These are phyloP conservation scores for Hypoxylon sp. DNA, from an alignment of 2,329 filamentous ascomycete genomes.

Conservation along the genomic window DNA sequence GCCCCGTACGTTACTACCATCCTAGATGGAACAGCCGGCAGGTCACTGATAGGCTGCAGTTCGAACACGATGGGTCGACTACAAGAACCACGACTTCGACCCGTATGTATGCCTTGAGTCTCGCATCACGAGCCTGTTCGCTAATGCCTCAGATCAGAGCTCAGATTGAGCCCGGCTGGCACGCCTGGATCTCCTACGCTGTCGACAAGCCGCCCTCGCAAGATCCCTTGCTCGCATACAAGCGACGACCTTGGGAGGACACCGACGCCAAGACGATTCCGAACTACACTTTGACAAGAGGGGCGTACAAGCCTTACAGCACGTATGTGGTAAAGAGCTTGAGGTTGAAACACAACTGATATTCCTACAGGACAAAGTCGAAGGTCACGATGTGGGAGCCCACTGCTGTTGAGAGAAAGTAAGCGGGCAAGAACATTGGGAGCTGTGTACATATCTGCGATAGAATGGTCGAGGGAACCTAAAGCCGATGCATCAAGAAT, in stretches of 20 bases:
- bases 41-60: conserved; percentile 66
- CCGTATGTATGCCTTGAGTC: conserved; percentile 65
- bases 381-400: conserved; percentile 71
- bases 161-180: conserved; percentile 97
- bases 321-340: conserved; percentile 76
- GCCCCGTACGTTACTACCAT: conserved; percentile 74
- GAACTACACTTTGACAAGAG: conserved; percentile 81
- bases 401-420: conserved; percentile 52
- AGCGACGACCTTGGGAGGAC: conserved; percentile 82
- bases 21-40: background rate
- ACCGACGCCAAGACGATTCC: conserved; percentile 76
- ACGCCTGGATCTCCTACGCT: conserved; percentile 96
- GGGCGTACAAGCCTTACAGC: conserved; percentile 92
- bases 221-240: conserved; percentile 79
- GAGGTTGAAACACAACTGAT: conserved; percentile 38
- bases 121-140: background rate
- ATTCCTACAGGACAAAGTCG: conserved; percentile 63
- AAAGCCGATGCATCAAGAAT: conserved; percentile 18
- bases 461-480: conserved; percentile 1
- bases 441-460: conserved; percentile 42
- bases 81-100: conserved; percentile 88
- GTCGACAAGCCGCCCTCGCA: conserved; percentile 87
- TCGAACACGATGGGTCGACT: conserved; percentile 97
- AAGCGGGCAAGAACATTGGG: conserved; percentile 15
- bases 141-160: conserved; percentile 62